Base-by-base conservation (phyloP, 345 rosid species). In the Bruguiera gymnorhiza region DNA sequence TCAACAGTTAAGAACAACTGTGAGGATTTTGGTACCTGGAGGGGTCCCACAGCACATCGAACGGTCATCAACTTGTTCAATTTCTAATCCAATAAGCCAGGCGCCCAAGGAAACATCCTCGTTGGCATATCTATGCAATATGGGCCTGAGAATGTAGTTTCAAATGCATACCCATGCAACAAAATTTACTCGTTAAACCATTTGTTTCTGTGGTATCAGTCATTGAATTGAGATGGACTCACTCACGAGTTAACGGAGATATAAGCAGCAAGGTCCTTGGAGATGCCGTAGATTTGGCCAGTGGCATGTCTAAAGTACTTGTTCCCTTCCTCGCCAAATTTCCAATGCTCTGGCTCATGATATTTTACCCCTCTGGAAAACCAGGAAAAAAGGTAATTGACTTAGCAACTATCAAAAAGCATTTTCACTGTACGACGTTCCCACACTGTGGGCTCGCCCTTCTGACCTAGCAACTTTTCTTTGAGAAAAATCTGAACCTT, bases 291-390 rank as follows among this genome's bases (percentile, higher is more conserved):
- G 31, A 93, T 81, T 69, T 94, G 97, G 2, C 98, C 97, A 0
- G 97, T 91, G 5, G 98, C 98, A 79, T 94, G 98, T 66, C 95
- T 76, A 78, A 94, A 94, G 63, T 94, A 94, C 60, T 86, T 83
- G 81, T 94, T 94, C 34, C 98, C 98, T 78, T 86, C 91, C 76
- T 91, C 98, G 57, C 97, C 97, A 48, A 94, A 94, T 75, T 94
- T 94, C 97, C 97, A 88, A 31, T 75, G 81, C 81, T 94, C 98
- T 68, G 98, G 97, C 68, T 94, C 98, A 1, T 88, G 90, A 50
- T 94, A 94, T 71, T 88, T 94, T 57, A 81, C 68, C 31, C 91
- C 95, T 68, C 98, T 93, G 75, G 37, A 34, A 71, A 6, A 39
- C 9, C 6, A 6, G 46, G 59, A 4, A 3, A 43, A 43, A 43